Conservation (phyloP, 106 monocot genomes). For the Phalaenopsis aphrodite region DNA sequence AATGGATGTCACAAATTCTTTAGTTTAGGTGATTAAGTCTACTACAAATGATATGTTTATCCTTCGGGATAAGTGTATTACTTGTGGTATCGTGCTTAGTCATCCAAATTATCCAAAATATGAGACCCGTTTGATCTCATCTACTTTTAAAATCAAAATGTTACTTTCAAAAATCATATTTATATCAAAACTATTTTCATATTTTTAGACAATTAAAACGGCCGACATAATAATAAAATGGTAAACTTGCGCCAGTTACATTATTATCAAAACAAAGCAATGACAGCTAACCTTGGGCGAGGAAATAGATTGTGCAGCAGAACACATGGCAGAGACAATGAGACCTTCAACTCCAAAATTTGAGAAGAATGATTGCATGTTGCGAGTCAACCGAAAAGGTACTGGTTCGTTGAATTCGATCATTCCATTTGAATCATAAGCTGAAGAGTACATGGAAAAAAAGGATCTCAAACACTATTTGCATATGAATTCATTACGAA, state of each 20-base stretch:
- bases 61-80: too few species aligned
- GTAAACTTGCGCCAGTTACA: not conserved
- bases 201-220: too few species aligned
- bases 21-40: too few species aligned
- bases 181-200: too few species aligned
- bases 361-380: constrained; percentile 95
- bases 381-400: constrained; percentile 90
- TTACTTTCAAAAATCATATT: too few species aligned
- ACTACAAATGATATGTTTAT: too few species aligned
- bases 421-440: constrained; percentile 94
- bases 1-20: too few species aligned
- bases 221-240: too few species aligned
- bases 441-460: constrained; percentile 27
- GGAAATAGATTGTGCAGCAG: constrained; percentile 87
- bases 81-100: too few species aligned
- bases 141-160: too few species aligned
- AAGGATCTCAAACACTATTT: not conserved
- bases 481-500: not conserved
- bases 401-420: constrained; percentile 97
- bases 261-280: not conserved
- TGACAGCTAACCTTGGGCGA: constrained; percentile 58
- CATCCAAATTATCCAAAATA: too few species aligned
- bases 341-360: constrained; percentile 98
- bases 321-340: constrained; percentile 91
- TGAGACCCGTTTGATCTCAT: too few species aligned